A percentile compares a stretch with the other conserved stretches of the same genome.
phyloP scores from a whole-genome alignment of 139 green algal species.

The Coelastrella sp. region DNA sequence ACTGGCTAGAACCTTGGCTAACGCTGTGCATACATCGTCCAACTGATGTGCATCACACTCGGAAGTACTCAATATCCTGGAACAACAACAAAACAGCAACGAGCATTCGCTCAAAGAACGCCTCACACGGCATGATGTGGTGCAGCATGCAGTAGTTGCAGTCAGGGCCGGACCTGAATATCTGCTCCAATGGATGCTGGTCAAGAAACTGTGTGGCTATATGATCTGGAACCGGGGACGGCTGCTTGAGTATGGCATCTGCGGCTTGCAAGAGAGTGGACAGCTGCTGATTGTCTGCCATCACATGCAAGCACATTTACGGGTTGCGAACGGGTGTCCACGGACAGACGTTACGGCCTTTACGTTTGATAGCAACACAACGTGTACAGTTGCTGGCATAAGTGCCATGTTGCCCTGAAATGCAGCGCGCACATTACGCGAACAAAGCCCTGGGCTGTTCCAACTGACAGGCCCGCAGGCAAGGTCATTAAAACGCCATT shows the following conservation, averaged over 20 bases:
- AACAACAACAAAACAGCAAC: background rate
- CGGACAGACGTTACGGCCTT: too few species aligned
- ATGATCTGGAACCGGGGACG: background rate
- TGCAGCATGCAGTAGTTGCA: background rate
- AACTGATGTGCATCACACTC: background rate
- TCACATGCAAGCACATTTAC: background rate
- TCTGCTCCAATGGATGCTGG: slow-evolving; percentile 1
- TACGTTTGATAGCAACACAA: too few species aligned
- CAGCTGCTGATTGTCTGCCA: background rate
- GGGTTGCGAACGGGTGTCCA: too few species aligned
- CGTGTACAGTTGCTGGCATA: too few species aligned
- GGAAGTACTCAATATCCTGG: background rate
- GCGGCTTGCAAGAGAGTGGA: background rate
- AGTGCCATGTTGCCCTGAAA: too few species aligned
- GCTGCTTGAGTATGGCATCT: background rate
- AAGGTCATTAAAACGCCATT: too few species aligned
- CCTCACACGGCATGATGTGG: background rate
- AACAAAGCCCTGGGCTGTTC: too few species aligned
- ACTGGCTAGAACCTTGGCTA: slow-evolving; percentile 31
- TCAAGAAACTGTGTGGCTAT: background rate
- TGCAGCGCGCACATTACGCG: too few species aligned
- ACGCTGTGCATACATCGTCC: slow-evolving; percentile 9
- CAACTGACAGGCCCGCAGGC: too few species aligned
- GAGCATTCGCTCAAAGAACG: background rate
- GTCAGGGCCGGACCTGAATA: background rate